Base-by-base conservation (phyloP, 257 asterid genomes). In the Solanum peruvianum region DNA sequence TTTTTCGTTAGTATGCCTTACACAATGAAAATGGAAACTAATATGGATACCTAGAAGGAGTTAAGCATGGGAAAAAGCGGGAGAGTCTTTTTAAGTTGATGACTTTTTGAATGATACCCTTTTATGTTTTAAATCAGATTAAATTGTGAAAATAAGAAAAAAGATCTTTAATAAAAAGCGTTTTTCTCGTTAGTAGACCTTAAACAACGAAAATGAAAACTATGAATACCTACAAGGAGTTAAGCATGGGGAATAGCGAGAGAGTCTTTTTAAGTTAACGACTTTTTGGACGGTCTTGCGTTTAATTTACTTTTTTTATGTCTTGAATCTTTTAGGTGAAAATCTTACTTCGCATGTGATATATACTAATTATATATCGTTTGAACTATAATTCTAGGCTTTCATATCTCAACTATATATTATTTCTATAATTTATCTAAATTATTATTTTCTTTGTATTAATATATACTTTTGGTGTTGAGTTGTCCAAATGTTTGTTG, bases 241-340 rank as follows among this genome's bases (percentile, higher is more conserved):
- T 16, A 13, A 47, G 16, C 7, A 47, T 47, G 18, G 7, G 18
- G 2, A 5, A 4, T 16, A 4, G 18, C 56, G 18, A 1, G 2
- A 47, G 56, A 0, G 56, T 47, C 56, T 4, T 47, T 47, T 45
- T 45, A 45, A 45, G 14, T 13, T 1, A 1, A 13, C 13, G 56
- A 45, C 18, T 45, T 6, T 6, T 45, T 8, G 2, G 0, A 45
- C 4, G 16, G 1, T 13, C 0, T 7, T 4, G 4, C 16, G 3
- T 64, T n/a, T 6, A 5, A 33, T 33, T 33, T 33, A 33, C 35
- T 2, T 25, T 18, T 39, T 67, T 5, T 9, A 42, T 1, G 1
- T 66, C 3, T 66, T 25, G 9, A 29, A 66, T 27, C 0, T 3
- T 4, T 62, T 66, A 11, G 7, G 20, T 11, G 4, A 25, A 66